phyloP scores from a whole-genome alignment of 371 early-diverging fungal genomes.

The Mortierella sp. region DNA sequence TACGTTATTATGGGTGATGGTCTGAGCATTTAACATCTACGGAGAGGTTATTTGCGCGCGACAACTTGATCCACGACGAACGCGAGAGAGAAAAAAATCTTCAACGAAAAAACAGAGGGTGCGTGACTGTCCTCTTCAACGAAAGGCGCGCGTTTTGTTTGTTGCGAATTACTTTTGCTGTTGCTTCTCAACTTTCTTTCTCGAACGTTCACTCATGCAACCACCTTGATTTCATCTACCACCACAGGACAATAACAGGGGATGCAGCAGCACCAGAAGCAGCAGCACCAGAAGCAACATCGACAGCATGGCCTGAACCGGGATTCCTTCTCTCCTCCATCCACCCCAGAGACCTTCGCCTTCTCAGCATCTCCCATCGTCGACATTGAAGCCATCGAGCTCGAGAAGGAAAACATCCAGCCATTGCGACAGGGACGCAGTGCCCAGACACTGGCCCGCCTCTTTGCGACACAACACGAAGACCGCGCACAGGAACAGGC shows the following conservation, averaged over 20 bases:
- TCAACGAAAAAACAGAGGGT: too few species aligned
- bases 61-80: too few species aligned
- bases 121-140: too few species aligned
- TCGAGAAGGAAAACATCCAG: constrained; percentile 87
- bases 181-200: not conserved
- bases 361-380: constrained; percentile 37
- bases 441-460: constrained; percentile 63
- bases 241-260: not conserved
- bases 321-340: constrained; percentile 1
- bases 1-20: too few species aligned
- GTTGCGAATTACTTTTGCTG: not conserved
- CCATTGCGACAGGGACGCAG: constrained; percentile 79
- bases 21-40: too few species aligned
- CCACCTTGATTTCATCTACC: not conserved
- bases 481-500: constrained; percentile 60
- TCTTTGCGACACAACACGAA: constrained; percentile 51
- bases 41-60: too few species aligned
- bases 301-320: constrained; percentile 5
- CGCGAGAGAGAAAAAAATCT: too few species aligned
- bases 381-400: constrained; percentile 64
- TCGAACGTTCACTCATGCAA: not conserved
- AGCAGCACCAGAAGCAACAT: constrained; percentile 3
- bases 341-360: not conserved
- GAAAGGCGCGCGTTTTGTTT: not conserved
- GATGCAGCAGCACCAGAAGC: constrained; percentile 27